phyloP scores from a whole-genome alignment of 148 eudicot genomes.

The Silene latifolia region DNA sequence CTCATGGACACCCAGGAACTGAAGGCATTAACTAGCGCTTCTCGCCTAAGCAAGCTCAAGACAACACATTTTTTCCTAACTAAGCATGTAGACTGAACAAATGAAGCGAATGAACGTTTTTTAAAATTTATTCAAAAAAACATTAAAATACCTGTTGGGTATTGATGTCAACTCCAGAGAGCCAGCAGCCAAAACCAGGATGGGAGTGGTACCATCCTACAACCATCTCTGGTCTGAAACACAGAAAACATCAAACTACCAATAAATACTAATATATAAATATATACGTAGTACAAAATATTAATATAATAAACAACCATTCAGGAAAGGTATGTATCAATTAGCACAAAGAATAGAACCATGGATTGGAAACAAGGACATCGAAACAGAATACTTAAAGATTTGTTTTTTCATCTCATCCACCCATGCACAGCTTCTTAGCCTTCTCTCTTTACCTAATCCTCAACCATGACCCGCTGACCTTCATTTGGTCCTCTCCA shows the following conservation, averaged over 20 bases:
- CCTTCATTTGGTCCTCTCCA: not conserved
- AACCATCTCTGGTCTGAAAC: conserved; percentile 76
- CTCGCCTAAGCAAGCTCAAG: not conserved
- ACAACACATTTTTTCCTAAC: not conserved
- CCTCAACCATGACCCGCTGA: not conserved
- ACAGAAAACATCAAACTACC: conserved; percentile 7
- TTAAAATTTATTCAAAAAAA: not conserved
- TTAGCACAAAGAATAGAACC: not conserved
- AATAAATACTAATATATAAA: not conserved
- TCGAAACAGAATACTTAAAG: not conserved
- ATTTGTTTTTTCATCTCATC: not conserved
- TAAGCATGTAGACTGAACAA: not conserved
- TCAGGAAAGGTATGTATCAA: not conserved
- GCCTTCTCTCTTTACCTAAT: not conserved
- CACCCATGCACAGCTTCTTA: not conserved
- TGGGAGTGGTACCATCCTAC: conserved; percentile 92
- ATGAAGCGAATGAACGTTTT: not conserved
- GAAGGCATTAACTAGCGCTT: not conserved
- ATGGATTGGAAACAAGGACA: not conserved
- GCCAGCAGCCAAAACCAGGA: conserved; percentile 97
- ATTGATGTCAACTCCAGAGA: conserved; percentile 89
- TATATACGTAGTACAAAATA: no score
- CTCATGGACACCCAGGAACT: not conserved
- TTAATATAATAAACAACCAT: not conserved
- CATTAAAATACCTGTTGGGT: conserved; percentile 73